Base-by-base conservation (phyloP, 306 rosid genomes). In the Fragaria iinumae region DNA sequence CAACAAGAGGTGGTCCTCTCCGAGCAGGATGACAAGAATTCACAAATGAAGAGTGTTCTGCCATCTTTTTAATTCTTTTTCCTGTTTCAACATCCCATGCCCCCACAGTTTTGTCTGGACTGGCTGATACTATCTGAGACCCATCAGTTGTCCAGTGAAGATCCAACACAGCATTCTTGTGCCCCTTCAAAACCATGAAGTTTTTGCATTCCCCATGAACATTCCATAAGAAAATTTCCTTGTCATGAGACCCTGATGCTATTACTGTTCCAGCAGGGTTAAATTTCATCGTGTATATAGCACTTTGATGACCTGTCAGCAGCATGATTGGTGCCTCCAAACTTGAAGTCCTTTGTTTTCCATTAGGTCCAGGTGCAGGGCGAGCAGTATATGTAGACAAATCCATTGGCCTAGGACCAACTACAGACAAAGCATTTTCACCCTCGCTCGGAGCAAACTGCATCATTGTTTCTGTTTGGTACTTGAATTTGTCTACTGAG, bases 31-130 rank as follows among this genome's bases (percentile, higher is more conserved):
- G 93, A 49, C 98, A 95, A 2, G 97, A 84, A 80, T 95, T 95
- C 76, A 92, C 98, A 67, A 88, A 92, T 2, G 96, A 90, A 16
- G 93, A 96, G 81, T 95, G 98, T 77, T 95, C 97, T 11, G 91
- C 97, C 98, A 95, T 92, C 87, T 95, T 95, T 73, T 95, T 95
- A 7, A 95, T 83, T 79, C 93, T 96, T 81, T 86, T 90, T 53
- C 97, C 98, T 0, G 97, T 89, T 83, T 92, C 97, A 23, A 93
- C 97, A 86, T 92, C 97, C 98, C 98, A 95, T 56, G 97, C 93
- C 81, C 97, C 84, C 57, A 92, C 77, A 36, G 98, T 95, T 89
- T 90, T 92, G 77, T 92, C 97, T 1, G 96, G 93, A 81, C 98
- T 95, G 63, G 98, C 93, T 41, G 96, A 89, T 70, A 92, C 68